phyloP scores from a whole-genome alignment of 1,139 yeast species.

The Blastobotrys petasosporus region DNA sequence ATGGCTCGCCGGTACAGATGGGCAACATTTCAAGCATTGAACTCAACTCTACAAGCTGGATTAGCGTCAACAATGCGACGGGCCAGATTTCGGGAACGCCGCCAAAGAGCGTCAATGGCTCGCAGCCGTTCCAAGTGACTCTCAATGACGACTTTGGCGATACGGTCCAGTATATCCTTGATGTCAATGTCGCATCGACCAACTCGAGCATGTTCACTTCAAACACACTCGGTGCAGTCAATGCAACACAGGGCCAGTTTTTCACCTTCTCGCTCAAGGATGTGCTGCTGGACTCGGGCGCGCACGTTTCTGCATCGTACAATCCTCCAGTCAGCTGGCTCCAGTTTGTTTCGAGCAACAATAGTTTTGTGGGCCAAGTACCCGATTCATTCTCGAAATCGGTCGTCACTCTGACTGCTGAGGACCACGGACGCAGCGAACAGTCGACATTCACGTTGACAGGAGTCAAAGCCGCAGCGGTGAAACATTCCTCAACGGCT shows the following conservation, averaged over 20 bases:
- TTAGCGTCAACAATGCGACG: constrained; percentile 41
- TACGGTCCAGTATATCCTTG: constrained; percentile 53
- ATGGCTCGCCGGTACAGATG: constrained; percentile 44
- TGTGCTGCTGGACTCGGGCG: constrained; percentile 40
- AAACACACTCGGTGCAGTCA: constrained; percentile 36
- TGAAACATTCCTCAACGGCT: constrained; percentile 20
- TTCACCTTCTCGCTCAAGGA: constrained; percentile 44
- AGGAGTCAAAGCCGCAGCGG: constrained; percentile 42
- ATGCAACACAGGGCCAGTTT: constrained; percentile 60
- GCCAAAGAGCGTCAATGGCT: constrained; percentile 40
- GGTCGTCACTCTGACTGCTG: constrained; percentile 49
- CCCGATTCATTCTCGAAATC: constrained; percentile 54
- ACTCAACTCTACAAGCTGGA: constrained; percentile 46
- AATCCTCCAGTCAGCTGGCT: constrained; percentile 56
- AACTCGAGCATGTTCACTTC: constrained; percentile 25
- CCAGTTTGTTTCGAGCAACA: constrained; percentile 49
- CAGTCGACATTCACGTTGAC: constrained; percentile 45
- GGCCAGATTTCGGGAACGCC: constrained; percentile 48
- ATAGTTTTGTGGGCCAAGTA: constrained; percentile 61
- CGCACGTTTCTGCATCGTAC: constrained; percentile 45
- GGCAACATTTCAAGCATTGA: constrained; percentile 52
- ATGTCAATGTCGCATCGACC: constrained; percentile 35
- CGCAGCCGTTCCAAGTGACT: constrained; percentile 46
- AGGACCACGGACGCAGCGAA: constrained; percentile 32
- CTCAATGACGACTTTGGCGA: constrained; percentile 62